These are phyloP conservation scores for Sphagnum contortum DNA, from an alignment of 225 moss, liverwort and hornwort species.

Conservation along the genomic window DNA sequence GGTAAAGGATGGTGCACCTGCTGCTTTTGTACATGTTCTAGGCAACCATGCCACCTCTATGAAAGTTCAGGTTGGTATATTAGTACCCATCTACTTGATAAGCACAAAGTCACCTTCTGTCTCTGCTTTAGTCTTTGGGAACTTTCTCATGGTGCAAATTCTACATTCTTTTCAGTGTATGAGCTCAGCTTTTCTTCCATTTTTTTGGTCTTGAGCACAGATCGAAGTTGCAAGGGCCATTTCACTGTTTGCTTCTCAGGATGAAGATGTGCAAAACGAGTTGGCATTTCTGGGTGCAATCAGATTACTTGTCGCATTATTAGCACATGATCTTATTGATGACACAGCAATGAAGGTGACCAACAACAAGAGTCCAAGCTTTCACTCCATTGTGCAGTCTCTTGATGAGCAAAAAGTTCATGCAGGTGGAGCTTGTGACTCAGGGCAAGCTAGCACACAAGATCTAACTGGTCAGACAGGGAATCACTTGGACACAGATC, in stretches of 20 bases:
- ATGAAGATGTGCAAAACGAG: slow-evolving; percentile 23
- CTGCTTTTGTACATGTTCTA: slow-evolving; percentile 24
- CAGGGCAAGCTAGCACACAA: slow-evolving; percentile 4
- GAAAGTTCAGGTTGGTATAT: slow-evolving; percentile 26
- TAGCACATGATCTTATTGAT: slow-evolving; percentile 26
- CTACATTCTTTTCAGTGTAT: no score
- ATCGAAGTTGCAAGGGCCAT: slow-evolving; percentile 30
- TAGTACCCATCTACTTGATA: no score
- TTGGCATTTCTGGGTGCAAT: slow-evolving; percentile 40
- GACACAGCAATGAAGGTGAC: background rate
- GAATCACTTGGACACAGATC: slow-evolving; percentile 15
- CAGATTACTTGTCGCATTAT: slow-evolving; percentile 23
- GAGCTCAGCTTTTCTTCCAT: no score
- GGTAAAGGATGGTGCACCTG: slow-evolving; percentile 18
- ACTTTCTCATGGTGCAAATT: no score
- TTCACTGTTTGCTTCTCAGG: slow-evolving; percentile 30
- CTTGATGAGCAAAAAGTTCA: slow-evolving; percentile 24
- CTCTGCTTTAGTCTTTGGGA: no score
- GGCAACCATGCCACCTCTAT: slow-evolving; percentile 16
- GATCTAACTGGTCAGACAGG: background rate
- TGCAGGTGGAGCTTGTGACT: no score
- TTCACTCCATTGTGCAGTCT: no score
- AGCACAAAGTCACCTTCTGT: no score
- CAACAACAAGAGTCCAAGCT: no score
- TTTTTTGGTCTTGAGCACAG: background rate